Conservation (phyloP, 1,139 yeast species). For the Debaryomyces psychrophilus region DNA sequence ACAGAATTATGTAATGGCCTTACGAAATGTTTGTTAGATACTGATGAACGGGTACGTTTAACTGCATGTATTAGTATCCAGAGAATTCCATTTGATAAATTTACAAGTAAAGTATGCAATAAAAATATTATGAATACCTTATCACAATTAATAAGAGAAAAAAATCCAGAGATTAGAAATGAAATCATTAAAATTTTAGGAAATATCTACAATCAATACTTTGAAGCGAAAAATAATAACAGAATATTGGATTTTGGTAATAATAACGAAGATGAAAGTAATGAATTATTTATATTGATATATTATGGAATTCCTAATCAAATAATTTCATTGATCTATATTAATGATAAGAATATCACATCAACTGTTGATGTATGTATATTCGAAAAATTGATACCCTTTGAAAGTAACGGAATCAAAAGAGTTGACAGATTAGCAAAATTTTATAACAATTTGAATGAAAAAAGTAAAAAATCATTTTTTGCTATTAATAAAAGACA, state of each 20-base stretch:
- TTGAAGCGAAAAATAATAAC: constrained; percentile 19
- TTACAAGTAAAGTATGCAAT: constrained; percentile 49
- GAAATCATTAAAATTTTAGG: constrained; percentile 61
- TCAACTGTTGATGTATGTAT: constrained; percentile 66
- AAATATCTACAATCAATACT: constrained; percentile 49
- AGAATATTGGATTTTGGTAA: constrained; percentile 35
- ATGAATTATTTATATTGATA: constrained; percentile 41
- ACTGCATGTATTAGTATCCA: constrained; percentile 57
- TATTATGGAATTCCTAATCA: constrained; percentile 62
- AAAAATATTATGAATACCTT: constrained; percentile 55
- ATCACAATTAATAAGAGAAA: constrained; percentile 70
- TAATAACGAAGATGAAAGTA: constrained; percentile 31
- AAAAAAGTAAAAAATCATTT: constrained; percentile 65
- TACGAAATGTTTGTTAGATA: constrained; percentile 70
- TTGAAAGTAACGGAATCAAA: constrained; percentile 42
- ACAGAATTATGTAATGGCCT: constrained; percentile 61
- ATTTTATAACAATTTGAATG: constrained; percentile 53
- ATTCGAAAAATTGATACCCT: constrained; percentile 64
- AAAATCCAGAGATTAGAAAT: constrained; percentile 64
- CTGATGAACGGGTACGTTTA: constrained; percentile 73
- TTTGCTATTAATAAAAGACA: constrained; percentile 72
- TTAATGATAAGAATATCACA: constrained; percentile 71
- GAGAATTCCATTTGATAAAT: constrained; percentile 39
- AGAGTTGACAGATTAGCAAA: constrained; percentile 59
- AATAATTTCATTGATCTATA: constrained; percentile 68